Evolutionary conservation across 1,139 yeast species (phyloP), one percentile per base, ranked within the genome.

Genomic region (Candida dubliniensis): DNA sequence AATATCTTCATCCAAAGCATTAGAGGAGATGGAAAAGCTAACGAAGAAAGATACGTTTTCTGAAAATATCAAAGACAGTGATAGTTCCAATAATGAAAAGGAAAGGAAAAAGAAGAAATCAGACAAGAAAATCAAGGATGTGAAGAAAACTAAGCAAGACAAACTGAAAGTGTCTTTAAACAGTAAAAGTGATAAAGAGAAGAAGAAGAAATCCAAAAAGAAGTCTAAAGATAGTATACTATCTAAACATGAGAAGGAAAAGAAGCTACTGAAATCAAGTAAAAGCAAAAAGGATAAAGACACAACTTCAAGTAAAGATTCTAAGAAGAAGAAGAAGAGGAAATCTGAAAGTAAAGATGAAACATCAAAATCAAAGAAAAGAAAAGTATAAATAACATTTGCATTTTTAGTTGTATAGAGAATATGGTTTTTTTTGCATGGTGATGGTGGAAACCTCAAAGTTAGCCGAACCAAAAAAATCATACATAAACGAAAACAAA

Each of bases 31-130:
- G 45, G 48, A 46, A 27, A 36, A 26, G 33, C 43, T 49, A 26
- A 49, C 49, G 26, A 49, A 57, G 41, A 53, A 55, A 2, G 34
- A 32, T 4, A 38, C 15, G 3, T 9, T 12, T 47, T 56, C 54
- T 41, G 56, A 42, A 53, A 50, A 12, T 4, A 27, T n/a, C 7
- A 27, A 27, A 27, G 30, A 27, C n/a, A 27, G 7, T 10, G n/a
- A 3, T 27, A 27, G 30, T 27, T 27, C 30, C 14, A 30, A 3
- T 7, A 11, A 13, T 11, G 55, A 56, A 47, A 51, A 47, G 35
- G 47, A 49, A 42, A 51, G 49, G 44, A 47, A 48, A 13, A 55
- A 53, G 46, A 51, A 52, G 45, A 55, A 54, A 43, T 47, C 48
- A 34, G 47, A 54, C 44, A 47, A 46, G 43, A 45, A 47, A 46